Evolutionary conservation across 1,139 yeast species (phyloP).

Genomic region (Diutina rugosa): DNA sequence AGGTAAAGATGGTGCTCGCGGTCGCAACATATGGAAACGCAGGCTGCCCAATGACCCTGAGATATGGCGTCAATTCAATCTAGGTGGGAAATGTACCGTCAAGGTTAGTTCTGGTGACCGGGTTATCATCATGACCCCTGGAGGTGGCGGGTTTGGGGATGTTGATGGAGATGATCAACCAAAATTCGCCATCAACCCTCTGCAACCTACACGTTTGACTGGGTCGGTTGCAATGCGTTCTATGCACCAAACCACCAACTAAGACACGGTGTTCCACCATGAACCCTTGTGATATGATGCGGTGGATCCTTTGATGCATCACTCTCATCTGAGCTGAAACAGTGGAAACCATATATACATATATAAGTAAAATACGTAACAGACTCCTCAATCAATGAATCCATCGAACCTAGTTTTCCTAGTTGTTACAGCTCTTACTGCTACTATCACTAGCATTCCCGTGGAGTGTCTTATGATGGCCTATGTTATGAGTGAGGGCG

Average conservation of each 20-base stretch:
- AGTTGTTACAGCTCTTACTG: neutral
- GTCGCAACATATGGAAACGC: slow-evolving; percentile 43
- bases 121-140: slow-evolving; percentile 34
- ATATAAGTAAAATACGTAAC: neutral
- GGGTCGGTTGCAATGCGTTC: neutral
- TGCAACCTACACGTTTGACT: neutral
- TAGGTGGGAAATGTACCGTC: slow-evolving; percentile 33
- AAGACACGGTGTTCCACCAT: neutral
- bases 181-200: neutral
- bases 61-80: slow-evolving; percentile 13
- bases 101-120: slow-evolving; percentile 28
- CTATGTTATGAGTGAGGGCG: neutral
- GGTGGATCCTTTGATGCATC: neutral
- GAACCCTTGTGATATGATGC: neutral
- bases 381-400: neutral
- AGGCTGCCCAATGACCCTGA: slow-evolving; percentile 12
- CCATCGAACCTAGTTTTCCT: neutral
- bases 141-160: slow-evolving; percentile 43
- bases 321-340: neutral
- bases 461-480: neutral
- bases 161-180: neutral
- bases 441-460: neutral
- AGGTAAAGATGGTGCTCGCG: slow-evolving; percentile 46
- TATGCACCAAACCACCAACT: neutral
- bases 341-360: neutral